A percentile compares a stretch with the other conserved stretches of the same genome.
Evolutionary conservation across 495 filamentous ascomycete genomes (phyloP).

Genomic region (Neurospora tetrasperma): DNA sequence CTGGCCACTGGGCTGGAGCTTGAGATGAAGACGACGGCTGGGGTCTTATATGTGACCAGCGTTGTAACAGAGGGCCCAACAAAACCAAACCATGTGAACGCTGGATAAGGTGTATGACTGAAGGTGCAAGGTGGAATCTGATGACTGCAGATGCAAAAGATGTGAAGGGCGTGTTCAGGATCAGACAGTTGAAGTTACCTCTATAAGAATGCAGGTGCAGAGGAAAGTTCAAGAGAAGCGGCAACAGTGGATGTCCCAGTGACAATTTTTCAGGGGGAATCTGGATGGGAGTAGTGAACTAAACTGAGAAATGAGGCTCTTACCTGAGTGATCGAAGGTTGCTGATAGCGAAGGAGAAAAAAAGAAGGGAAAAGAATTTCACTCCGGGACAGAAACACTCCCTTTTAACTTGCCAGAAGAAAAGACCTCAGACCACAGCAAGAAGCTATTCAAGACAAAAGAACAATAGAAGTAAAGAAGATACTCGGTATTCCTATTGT

Average conservation of each 20-base stretch:
- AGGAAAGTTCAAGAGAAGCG: neutral
- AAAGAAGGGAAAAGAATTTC: neutral
- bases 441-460: neutral
- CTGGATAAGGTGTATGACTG: neutral
- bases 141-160: neutral
- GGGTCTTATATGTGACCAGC: neutral
- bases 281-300: neutral
- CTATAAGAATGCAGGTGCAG: neutral
- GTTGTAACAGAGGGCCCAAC: too few relatives aligned
- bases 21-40: neutral
- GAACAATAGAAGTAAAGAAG: neutral
- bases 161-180: neutral
- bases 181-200: neutral
- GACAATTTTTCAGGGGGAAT: neutral
- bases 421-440: neutral
- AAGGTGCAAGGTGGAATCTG: too few relatives aligned
- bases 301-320: neutral
- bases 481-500: neutral
- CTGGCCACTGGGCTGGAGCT: neutral
- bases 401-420: neutral
- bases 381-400: neutral
- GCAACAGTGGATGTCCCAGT: neutral
- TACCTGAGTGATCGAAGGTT: neutral
- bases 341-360: neutral
- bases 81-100: too few relatives aligned